Percentiles rank a stretch among this genome's conserved stretches.
Conservation (phyloP, 208 protist genomes). For the Leishmania major region DNA sequence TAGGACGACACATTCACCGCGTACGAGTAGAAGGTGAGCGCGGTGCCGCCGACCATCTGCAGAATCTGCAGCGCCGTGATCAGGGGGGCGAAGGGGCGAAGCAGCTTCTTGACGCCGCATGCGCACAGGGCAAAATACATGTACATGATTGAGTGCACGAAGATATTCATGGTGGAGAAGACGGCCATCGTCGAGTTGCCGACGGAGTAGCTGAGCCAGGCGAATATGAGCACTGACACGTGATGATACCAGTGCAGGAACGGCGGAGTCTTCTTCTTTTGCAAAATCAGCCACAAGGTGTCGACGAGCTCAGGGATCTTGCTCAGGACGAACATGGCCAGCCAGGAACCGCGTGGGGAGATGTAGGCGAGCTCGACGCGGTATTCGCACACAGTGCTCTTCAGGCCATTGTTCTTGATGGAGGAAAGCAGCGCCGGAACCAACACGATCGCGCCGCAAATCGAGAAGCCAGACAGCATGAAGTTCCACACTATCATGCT, state of each 20-base stretch:
- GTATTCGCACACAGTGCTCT: slow-evolving; percentile 60
- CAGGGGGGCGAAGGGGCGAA: slow-evolving; percentile 75
- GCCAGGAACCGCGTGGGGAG: slow-evolving; percentile 59
- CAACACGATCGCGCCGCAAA: slow-evolving; percentile 65
- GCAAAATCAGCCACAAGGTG: slow-evolving; percentile 81
- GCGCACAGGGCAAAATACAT: slow-evolving; percentile 90
- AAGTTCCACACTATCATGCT: slow-evolving; percentile 87
- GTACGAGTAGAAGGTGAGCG: slow-evolving; percentile 57
- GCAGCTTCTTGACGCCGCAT: slow-evolving; percentile 56
- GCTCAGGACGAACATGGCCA: slow-evolving; percentile 72
- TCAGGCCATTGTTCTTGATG: slow-evolving; percentile 37
- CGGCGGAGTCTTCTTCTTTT: slow-evolving; percentile 76
- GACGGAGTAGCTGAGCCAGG: slow-evolving; percentile 78
- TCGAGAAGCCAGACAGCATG: slow-evolving; percentile 80
- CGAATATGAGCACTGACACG: slow-evolving; percentile 90
- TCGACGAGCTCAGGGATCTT: slow-evolving; percentile 89
- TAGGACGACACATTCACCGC: slow-evolving; percentile 40
- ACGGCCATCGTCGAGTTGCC: slow-evolving; percentile 57
- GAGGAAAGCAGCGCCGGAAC: slow-evolving; percentile 47
- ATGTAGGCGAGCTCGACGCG: slow-evolving; percentile 55
- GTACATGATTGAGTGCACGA: slow-evolving; percentile 96
- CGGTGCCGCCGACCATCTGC: slow-evolving; percentile 90
- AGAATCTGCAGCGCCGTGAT: slow-evolving; percentile 90
- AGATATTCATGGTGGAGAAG: slow-evolving; percentile 94
- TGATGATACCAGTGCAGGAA: slow-evolving; percentile 96